These are phyloP conservation scores for Penicillium hordei DNA, from an alignment of 2,329 filamentous ascomycete genomes.

Conservation along the genomic window DNA sequence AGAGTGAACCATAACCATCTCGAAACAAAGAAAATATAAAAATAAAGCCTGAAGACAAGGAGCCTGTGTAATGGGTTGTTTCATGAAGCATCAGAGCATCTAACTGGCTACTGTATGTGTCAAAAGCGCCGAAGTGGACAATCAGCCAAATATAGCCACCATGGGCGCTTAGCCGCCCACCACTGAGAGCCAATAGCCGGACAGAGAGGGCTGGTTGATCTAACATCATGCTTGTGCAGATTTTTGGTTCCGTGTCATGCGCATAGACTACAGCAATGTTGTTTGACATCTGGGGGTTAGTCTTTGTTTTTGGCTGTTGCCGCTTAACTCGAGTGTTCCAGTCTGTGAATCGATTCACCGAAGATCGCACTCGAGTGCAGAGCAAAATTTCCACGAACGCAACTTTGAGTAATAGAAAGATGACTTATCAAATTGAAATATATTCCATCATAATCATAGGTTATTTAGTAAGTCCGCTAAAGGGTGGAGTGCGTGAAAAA, in stretches of 20 bases:
- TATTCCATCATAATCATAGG: background rate
- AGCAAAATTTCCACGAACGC: background rate
- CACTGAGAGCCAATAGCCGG: conserved; percentile 26
- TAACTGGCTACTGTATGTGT: conserved; percentile 18
- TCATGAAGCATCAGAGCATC: conserved; percentile 25
- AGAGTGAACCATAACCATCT: conserved; percentile 6
- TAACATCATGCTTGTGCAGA: conserved; percentile 1
- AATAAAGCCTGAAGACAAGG: conserved; percentile 17
- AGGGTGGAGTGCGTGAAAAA: no score
- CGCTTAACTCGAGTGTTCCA: background rate
- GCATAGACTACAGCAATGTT: background rate
- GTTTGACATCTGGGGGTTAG: background rate
- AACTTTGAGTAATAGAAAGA: background rate
- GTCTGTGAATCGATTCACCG: conserved; percentile 3
- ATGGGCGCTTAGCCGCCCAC: conserved; percentile 30
- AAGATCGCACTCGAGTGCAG: background rate
- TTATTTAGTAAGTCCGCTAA: background rate
- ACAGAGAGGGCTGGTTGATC: background rate
- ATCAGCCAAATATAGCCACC: conserved; percentile 28
- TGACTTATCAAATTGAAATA: background rate
- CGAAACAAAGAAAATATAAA: conserved; percentile 20
- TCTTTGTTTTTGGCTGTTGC: background rate
- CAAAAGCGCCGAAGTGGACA: conserved; percentile 17
- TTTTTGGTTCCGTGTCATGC: background rate
- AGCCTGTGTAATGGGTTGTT: conserved; percentile 21